Conservation (phyloP, 2,329 filamentous ascomycete species). For the Fusarium luffae region DNA sequence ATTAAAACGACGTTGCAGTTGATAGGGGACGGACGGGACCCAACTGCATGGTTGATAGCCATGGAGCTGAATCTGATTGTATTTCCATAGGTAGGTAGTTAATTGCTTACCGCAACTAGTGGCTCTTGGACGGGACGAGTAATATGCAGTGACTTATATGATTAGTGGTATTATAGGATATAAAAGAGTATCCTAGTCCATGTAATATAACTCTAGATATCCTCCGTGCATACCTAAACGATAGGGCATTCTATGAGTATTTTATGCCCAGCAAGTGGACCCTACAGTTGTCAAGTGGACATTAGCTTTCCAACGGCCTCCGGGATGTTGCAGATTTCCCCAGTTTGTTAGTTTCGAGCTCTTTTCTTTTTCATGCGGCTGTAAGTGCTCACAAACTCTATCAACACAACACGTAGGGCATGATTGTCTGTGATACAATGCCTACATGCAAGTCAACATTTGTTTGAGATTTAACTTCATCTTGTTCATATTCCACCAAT, state of each 20-base stretch:
- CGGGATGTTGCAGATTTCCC: constrained; percentile 27
- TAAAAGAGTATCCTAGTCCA: not conserved
- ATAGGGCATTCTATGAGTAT: not conserved
- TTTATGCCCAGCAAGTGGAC: constrained; percentile 9
- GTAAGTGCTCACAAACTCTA: not conserved
- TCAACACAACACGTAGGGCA: not conserved
- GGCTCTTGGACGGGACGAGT: not conserved
- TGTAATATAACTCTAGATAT: not conserved
- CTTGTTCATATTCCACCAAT: not conserved
- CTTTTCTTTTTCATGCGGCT: constrained; percentile 6
- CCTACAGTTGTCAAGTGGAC: constrained; percentile 27
- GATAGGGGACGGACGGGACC: constrained; percentile 11
- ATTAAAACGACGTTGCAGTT: constrained; percentile 30
- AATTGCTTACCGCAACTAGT: constrained; percentile 2
- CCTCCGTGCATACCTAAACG: not conserved
- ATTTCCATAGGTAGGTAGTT: not conserved
- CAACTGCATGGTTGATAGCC: constrained; percentile 1
- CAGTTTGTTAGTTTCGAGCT: constrained; percentile 13
- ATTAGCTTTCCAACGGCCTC: constrained; percentile 20
- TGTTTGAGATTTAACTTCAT: not conserved
- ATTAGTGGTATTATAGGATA: constrained; percentile 4
- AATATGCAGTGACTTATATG: not conserved
- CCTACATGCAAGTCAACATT: not conserved
- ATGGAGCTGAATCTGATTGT: not conserved
- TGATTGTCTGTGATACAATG: not conserved